Evolutionary conservation across 805 yeast genomes (phyloP), one percentile per base, ranked within the genome.

Genomic region (Saturnispora silvae): DNA sequence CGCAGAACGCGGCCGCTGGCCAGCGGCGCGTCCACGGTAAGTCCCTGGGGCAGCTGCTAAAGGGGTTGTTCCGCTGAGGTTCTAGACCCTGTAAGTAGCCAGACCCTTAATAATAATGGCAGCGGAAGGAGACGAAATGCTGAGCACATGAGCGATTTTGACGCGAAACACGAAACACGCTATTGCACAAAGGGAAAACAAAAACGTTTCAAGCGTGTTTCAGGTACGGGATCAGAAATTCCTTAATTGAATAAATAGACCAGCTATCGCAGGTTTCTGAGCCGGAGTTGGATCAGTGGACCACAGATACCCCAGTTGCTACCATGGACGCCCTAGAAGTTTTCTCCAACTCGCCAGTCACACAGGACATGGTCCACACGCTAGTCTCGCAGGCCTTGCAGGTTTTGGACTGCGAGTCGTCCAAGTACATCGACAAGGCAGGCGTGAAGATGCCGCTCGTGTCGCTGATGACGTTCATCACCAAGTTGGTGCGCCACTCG

Each of bases 341-440:
- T 35, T 67, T 78, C 45, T 63, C 77, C 59, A 67, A 68, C 46
- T 65, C 80, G 3, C 85, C 86, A 20, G 80, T 79, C 40, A 70
- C 82, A 10, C 81, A 77, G 49, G 84, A 78, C 46, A 78, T 80
- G 81, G 68, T 80, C 47, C 78, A 75, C 53, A 77, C 71, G 52
- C 54, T 80, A 42, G 84, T 81, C 39, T 75, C 72, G 33, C 64
- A 70, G 20, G 75, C 87, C 3, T 61, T 80, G 38, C 80, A 74
- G 53, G 81, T 80, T 31, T 57, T 80, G 32, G 83, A 83, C 29
- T 75, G 81, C 51, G 67, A 67, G 50, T 68, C 58, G 10, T 49
- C 61, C 16, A 55, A 56, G 33, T 53, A 54, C 3, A 50, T 53
- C 34, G 48, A 63, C 38, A 61, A 63, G 43, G 54, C 53, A 28